phyloP scores from a whole-genome alignment of 2,329 filamentous ascomycete genomes.

The Conoideocrella luteorostrata region DNA sequence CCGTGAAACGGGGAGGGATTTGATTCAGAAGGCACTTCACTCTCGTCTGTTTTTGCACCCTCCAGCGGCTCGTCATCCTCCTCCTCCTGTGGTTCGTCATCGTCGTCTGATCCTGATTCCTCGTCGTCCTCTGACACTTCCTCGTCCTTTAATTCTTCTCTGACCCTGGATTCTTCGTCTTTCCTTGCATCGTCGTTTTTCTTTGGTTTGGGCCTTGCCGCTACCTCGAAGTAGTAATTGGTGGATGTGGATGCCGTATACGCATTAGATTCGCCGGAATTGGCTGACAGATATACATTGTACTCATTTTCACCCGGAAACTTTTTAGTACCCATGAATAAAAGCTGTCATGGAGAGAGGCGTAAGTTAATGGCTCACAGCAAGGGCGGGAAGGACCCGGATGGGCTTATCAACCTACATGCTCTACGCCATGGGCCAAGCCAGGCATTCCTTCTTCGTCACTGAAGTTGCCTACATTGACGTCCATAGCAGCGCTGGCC shows the following conservation, averaged over 20 bases:
- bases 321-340: conserved; percentile 99
- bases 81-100: no score
- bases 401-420: conserved; percentile 43
- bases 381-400: conserved; percentile 7
- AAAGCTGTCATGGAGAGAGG: conserved; percentile 40
- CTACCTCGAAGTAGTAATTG: conserved; percentile 96
- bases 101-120: no score
- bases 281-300: conserved; percentile 81
- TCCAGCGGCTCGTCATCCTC: no score
- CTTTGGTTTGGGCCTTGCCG: no score
- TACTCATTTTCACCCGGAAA: conserved; percentile 96
- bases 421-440: conserved; percentile 93
- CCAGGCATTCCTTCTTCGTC: conserved; percentile 87
- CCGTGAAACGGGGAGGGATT: conserved; percentile 63
- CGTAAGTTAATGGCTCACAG: conserved; percentile 11
- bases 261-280: conserved; percentile 90
- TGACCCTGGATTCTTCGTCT: no score
- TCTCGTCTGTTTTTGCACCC: conserved; percentile 62
- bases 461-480: conserved; percentile 93
- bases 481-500: conserved; percentile 89
- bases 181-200: no score
- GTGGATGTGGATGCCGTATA: conserved; percentile 91
- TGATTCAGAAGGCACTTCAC: conserved; percentile 45
- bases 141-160: no score
- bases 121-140: no score